Conservation (phyloP, 129 eudicot genomes). For the Erigeron canadensis region DNA sequence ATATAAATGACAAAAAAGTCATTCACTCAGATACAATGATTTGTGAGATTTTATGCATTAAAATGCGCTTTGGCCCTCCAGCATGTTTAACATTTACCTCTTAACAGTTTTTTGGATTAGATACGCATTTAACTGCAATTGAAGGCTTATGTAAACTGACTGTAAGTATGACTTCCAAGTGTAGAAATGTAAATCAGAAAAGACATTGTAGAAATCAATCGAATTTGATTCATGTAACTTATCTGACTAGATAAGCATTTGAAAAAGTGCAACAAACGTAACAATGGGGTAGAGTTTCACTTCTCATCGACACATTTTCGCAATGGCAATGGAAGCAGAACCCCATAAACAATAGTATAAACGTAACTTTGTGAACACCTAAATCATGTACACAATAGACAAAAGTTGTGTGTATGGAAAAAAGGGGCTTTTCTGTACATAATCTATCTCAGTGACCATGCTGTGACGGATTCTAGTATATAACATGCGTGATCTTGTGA, state of each 20-base stretch:
- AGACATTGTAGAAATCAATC: neutral
- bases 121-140: too few species aligned
- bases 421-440: slow-evolving; percentile 27
- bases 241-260: neutral
- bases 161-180: too few species aligned
- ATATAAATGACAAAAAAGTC: too few species aligned
- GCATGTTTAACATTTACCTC: too few species aligned
- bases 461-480: slow-evolving; percentile 17
- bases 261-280: slow-evolving; percentile 1
- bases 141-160: too few species aligned
- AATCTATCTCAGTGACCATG: slow-evolving; percentile 17
- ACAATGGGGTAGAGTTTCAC: neutral
- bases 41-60: too few species aligned
- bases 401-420: slow-evolving; percentile 17
- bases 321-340: slow-evolving; percentile 16
- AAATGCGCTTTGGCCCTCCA: too few species aligned
- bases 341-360: slow-evolving; percentile 23
- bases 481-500: slow-evolving; percentile 6
- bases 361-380: slow-evolving; percentile 22
- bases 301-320: neutral
- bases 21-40: too few species aligned
- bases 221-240: neutral
- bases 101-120: too few species aligned
- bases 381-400: slow-evolving; percentile 30
- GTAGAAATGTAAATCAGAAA: neutral